A percentile compares a stretch with the other conserved stretches of the same genome.
phyloP scores from a whole-genome alignment of 768 basidiomycete genomes.

The Auricularia auricula-judae region DNA sequence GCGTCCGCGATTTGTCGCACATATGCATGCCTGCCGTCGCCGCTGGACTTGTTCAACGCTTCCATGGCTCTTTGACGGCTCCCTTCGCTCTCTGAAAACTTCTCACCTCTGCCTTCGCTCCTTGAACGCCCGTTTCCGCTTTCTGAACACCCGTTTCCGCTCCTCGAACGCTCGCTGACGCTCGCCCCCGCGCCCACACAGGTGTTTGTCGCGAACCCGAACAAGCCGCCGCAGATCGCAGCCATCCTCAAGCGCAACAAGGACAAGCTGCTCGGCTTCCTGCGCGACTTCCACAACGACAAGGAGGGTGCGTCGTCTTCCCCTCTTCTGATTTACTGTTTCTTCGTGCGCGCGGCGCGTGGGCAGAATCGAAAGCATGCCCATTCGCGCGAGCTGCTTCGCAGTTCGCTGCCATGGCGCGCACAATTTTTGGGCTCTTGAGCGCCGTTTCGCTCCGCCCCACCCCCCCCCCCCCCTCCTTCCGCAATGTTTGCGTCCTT shows the following conservation, averaged over 20 bases:
- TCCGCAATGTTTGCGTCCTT: no score
- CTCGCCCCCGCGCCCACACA: conserved; percentile 18
- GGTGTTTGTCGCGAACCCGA: conserved; percentile 99
- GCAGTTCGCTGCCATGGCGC: no score
- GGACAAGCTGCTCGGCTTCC: conserved; percentile 81
- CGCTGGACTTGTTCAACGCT: no score
- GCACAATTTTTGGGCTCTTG: no score
- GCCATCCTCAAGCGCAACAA: conserved; percentile 84
- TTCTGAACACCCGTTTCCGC: neutral
- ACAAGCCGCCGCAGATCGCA: conserved; percentile 95
- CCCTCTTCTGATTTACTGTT: neutral
- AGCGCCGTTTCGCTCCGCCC: no score
- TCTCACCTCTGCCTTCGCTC: no score
- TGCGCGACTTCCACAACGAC: conserved; percentile 94
- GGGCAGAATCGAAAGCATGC: neutral
- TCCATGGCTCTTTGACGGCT: no score
- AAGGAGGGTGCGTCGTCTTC: conserved; percentile 62
- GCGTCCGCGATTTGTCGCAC: no score
- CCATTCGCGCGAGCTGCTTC: no score
- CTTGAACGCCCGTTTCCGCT: neutral
- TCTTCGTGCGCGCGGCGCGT: neutral
- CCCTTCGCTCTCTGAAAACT: no score
- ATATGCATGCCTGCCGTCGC: no score
- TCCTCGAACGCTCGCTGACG: neutral
- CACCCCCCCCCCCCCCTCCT: no score